These are phyloP conservation scores for Corniculantispora saksenae DNA, from an alignment of 2,329 filamentous ascomycete genomes.

Conservation along the genomic window DNA sequence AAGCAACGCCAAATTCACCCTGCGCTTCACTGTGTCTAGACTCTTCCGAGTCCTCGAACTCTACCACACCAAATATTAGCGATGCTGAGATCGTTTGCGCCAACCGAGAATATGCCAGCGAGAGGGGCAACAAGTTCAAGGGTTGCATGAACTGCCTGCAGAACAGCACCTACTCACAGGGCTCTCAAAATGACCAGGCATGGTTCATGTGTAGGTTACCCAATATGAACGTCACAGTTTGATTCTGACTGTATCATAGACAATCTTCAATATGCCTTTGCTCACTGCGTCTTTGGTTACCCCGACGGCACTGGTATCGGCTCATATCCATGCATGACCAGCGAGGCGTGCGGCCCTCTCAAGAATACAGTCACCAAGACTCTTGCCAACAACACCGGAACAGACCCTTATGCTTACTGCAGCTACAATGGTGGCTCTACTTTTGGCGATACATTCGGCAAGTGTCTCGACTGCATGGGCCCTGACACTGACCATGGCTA, in stretches of 20 bases:
- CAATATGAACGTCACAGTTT: neutral
- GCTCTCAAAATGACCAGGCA: slow-evolving; percentile 51
- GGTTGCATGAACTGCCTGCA: slow-evolving; percentile 55
- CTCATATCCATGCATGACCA: slow-evolving; percentile 52
- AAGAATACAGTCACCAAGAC: slow-evolving; percentile 42
- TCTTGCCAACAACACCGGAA: slow-evolving; percentile 35
- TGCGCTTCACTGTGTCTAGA: slow-evolving; percentile 54
- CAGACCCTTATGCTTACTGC: slow-evolving; percentile 45
- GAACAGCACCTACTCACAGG: slow-evolving; percentile 49
- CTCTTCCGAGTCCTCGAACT: slow-evolving; percentile 32
- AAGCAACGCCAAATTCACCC: slow-evolving; percentile 56
- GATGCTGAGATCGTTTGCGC: slow-evolving; percentile 50
- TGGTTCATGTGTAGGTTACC: slow-evolving; percentile 57
- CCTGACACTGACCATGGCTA: slow-evolving; percentile 44
- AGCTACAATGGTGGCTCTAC: slow-evolving; percentile 40
- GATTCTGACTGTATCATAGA: slow-evolving; percentile 37
- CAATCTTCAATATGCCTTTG: slow-evolving; percentile 54
- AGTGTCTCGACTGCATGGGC: slow-evolving; percentile 49
- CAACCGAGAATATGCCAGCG: slow-evolving; percentile 44
- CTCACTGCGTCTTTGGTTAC: slow-evolving; percentile 54
- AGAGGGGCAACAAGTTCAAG: slow-evolving; percentile 48
- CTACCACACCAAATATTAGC: slow-evolving; percentile 46
- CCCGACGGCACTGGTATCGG: slow-evolving; percentile 48
- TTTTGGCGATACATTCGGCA: slow-evolving; percentile 33
- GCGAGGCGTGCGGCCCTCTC: slow-evolving; percentile 51